Evolutionary conservation across 2,329 filamentous ascomycete species (phyloP).

Genomic region (Truncatella angustata): DNA sequence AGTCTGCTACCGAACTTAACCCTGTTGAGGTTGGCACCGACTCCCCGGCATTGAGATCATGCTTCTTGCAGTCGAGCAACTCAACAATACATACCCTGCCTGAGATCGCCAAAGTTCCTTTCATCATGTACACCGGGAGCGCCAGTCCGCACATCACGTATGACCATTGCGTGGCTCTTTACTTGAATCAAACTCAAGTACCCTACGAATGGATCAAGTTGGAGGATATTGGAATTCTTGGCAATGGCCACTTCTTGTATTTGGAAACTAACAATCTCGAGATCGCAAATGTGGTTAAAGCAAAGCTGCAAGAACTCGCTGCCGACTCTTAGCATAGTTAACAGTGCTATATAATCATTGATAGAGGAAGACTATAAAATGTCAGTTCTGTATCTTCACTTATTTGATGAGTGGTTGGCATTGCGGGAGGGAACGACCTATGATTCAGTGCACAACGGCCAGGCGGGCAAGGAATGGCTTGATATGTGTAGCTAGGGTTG

Average conservation of each 20-base stretch:
- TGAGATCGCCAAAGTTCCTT: constrained; percentile 11
- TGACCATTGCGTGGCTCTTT: constrained; percentile 11
- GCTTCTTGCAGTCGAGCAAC: constrained; percentile 8
- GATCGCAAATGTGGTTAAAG: constrained; percentile 2
- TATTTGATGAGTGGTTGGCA: too few relatives aligned
- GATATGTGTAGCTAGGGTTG: too few relatives aligned
- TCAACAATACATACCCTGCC: constrained; percentile 7
- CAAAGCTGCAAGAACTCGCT: background rate
- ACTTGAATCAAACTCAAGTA: constrained; percentile 9
- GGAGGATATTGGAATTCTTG: constrained; percentile 6
- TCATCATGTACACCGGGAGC: constrained; percentile 9
- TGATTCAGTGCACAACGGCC: too few relatives aligned
- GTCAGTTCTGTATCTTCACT: too few relatives aligned
- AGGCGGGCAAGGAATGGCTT: too few relatives aligned
- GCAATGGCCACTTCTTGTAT: constrained; percentile 11
- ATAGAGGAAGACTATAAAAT: too few relatives aligned
- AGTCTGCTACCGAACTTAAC: background rate
- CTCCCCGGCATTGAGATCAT: constrained; percentile 6
- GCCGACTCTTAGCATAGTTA: background rate
- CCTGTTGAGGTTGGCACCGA: constrained; percentile 9
- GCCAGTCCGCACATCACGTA: constrained; percentile 11
- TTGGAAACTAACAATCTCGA: constrained; percentile 10
- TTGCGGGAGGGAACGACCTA: too few relatives aligned
- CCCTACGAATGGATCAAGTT: constrained; percentile 10
- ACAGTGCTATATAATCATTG: background rate